Evolutionary conservation across 2,329 filamentous ascomycete genomes (phyloP), one percentile per base, ranked within the genome.

Genomic region (Botrytis tulipae): DNA sequence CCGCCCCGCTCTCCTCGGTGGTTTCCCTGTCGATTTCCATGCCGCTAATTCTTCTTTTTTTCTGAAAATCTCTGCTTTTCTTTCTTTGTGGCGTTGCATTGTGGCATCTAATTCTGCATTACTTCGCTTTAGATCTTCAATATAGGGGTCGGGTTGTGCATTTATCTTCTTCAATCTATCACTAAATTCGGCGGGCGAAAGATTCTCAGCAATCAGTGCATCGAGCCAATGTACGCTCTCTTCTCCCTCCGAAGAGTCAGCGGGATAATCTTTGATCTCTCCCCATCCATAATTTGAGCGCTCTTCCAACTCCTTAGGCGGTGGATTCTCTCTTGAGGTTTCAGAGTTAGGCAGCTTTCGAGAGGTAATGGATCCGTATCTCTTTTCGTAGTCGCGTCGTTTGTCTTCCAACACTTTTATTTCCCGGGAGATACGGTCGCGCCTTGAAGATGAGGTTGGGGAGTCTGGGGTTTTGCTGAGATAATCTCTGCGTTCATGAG

Each of bases 51-150:
- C 9, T 20, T 46, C 18, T 32, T 18, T 14, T 29, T 16, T 29
- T n/a, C 35, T 22, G 4, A 18, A n/a, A 6, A 46, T 1, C 4
- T 1, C 8, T 29, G 42, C 42, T 35, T 9, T 3, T 25, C 0
- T 32, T 32, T 46, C 62, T 42, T 8, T 7, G 7, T 7, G 25
- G 12, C 8, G 22, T n/a, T 12, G 25, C 60, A 40, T 18, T 10
- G 0, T 20, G 8, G 14, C 37, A 18, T 42, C 37, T n/a, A 12
- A 0, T 48, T 35, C 44, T 25, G 20, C 63, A 0, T 35, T 29
- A n/a, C 18, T 4, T 18, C 8, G 42, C 20, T 18, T 25, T 0
- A 25, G 14, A 5, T 6, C 3, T 25, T 48, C 18, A 18, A 48
- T 8, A 8, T 48, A 2, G 5, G 29, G 29, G 29, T 37, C 42